Conservation (phyloP, 1,139 yeast genomes). For the Geotrichum histeridarum region DNA sequence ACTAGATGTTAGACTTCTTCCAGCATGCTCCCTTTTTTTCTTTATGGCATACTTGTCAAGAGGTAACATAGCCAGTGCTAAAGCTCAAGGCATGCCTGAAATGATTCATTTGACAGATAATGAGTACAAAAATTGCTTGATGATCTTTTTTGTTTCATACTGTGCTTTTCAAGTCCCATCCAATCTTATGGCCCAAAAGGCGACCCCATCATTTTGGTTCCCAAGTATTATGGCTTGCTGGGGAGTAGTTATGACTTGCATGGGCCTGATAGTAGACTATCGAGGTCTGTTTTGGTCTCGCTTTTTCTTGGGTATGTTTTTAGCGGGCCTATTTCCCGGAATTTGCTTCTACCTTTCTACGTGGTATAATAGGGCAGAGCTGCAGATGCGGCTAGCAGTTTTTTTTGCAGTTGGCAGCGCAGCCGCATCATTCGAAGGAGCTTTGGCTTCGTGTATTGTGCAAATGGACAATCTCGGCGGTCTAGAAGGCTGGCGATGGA, state of each 20-base stretch:
- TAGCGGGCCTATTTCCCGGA: constrained; percentile 55
- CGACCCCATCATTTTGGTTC: constrained; percentile 41
- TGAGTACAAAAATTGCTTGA: constrained; percentile 49
- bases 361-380: constrained; percentile 37
- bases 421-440: constrained; percentile 39
- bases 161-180: constrained; percentile 51
- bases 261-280: constrained; percentile 42
- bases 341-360: constrained; percentile 29
- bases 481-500: constrained; percentile 49
- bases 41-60: constrained; percentile 54
- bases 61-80: constrained; percentile 56
- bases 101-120: constrained; percentile 46
- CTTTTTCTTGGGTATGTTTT: constrained; percentile 51
- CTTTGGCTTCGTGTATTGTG: constrained; percentile 40
- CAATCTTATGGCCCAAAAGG: constrained; percentile 36
- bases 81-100: constrained; percentile 50
- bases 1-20: constrained; percentile 27
- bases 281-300: constrained; percentile 47
- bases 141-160: constrained; percentile 53
- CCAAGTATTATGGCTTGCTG: constrained; percentile 48
- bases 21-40: constrained; percentile 44
- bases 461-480: constrained; percentile 36
- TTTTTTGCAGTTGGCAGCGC: constrained; percentile 49
- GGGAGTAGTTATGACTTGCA: constrained; percentile 49
- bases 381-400: constrained; percentile 51